Evolutionary conservation across 768 basidiomycete genomes (phyloP), one percentile per base, ranked within the genome.

Genomic region (Hortiboletus flavorubellus): DNA sequence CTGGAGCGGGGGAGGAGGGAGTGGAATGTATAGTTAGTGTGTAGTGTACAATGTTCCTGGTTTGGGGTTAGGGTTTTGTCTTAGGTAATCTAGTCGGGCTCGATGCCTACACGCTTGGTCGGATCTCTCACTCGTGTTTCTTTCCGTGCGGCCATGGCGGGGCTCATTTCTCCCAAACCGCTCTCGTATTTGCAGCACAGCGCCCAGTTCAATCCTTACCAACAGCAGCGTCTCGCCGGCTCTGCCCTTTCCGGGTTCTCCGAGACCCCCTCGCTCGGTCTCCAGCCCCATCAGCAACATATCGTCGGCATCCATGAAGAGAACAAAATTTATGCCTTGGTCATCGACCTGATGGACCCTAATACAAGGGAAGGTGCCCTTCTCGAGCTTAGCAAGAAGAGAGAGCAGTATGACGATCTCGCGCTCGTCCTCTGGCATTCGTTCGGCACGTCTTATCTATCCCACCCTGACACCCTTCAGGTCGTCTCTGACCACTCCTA

Each of bases 391-490:
- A 96, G 93, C 76, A 98, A 99, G 81, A 98, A 98, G 78, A 79
- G 97, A 59, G 97, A 98, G 74, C 95, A 98, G 73, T 98, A 96
- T 68, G 97, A 99, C 69, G 95, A 99, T 73, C 84, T 99, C 44
- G 97, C 97, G 2, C 81, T 98, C 41, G 91, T 99, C 26, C 80
- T 99, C 8, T 99, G 97, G 97, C 95, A 98, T 66, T 94, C 94
- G 2, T 99, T 98, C 66, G 96, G 96, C 96, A 61, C 54, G 76
- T 69, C 18, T 45, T 11, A 50, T 52, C 34, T 16, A 53, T 53
- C 29, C 29, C 30, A 46, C 45, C 34, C 14, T 39, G 44, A 37
- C 33, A 16, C 11, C 38, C 15, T 52, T 39, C 7, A 35, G 39
- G 18, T 30, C 31, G 11, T 31, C 35, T 31, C 42, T 53, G 42